Evolutionary conservation across 805 yeast species (phyloP), one percentile per base, ranked within the genome.

Genomic region (Candida boleticola): DNA sequence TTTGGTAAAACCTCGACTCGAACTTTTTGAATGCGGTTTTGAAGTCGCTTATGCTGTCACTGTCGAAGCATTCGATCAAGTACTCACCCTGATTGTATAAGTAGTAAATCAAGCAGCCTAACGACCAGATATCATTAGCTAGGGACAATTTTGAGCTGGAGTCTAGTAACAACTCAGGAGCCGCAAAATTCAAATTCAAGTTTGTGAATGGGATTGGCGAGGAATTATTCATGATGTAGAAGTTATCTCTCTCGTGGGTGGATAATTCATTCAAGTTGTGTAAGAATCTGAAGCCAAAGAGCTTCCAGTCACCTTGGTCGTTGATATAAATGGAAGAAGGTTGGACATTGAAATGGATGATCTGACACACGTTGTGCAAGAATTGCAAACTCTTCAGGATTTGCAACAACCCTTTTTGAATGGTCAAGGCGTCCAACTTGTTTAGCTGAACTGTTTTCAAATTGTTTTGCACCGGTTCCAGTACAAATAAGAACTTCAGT

Each of bases 261-360:
- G 73, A 61, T 32, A 74, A 47, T 50, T 68, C 86, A 55, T 69
- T 77, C 59, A 66, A 76, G 54, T 66, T 77, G 48, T 68, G 68
- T n/a, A 71, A 42, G 41, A 70, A 70, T 37, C 55, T 57, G 45
- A 93, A 74, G 0, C 97, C 97, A 5, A 85, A 76, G 2, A 93
- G 59, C 60, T 92, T 93, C 98, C 99, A 93, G 63, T 93, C 98
- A 3, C 95, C 90, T 50, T 82, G 85, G 30, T 80, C 84, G 50
- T 85, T 90, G 16, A 92, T 76, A 43, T 85, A 77, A 1, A 93
- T 72, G 0, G 95, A 78, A 6, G 76, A 67, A 1, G 99, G 99
- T 48, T 82, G 82, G 26, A 93, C 50, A 49, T 89, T 86, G 49
- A 86, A 60, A 63, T 92, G 96, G 5, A 86, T 83, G 21, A 80